A percentile compares a stretch with the other conserved stretches of the same genome.
Conservation (phyloP, 1,284 basidiomycete species). For the Neolentinus lepideus region DNA sequence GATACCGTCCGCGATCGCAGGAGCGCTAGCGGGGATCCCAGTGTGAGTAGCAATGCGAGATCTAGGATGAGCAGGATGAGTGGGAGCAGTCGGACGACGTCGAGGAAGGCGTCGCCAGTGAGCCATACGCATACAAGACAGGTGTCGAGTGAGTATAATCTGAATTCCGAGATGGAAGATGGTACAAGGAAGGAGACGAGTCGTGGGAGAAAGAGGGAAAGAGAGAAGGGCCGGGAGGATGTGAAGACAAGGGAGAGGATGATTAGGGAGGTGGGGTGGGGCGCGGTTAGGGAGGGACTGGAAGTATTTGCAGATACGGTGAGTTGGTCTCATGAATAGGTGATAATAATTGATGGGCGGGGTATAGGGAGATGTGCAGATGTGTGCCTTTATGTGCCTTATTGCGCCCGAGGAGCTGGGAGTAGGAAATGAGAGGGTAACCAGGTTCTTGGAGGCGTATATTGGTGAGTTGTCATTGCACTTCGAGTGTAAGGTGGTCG, state of each 20-base stretch:
- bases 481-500: neutral
- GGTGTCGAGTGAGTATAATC: conserved; percentile 15
- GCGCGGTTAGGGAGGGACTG: conserved; percentile 44
- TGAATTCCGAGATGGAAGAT: too few species aligned
- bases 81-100: neutral
- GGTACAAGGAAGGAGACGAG: too few species aligned
- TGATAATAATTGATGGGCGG: neutral
- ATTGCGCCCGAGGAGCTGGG: conserved; percentile 50
- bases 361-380: conserved; percentile 64
- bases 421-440: conserved; percentile 33
- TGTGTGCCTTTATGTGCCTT: conserved; percentile 62
- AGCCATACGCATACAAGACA: conserved; percentile 17
- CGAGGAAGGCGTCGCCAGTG: conserved; percentile 8
- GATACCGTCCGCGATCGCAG: conserved; percentile 7
- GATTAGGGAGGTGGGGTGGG: conserved; percentile 48
- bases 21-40: neutral
- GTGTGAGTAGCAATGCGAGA: too few species aligned
- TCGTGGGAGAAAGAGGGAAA: conserved; percentile 18
- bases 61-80: neutral
- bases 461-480: conserved; percentile 39
- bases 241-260: conserved; percentile 44
- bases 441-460: conserved; percentile 60
- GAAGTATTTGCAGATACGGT: conserved; percentile 62
- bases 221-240: conserved; percentile 32
- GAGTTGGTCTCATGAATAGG: conserved; percentile 9